phyloP scores from a whole-genome alignment of 306 rosid genomes.

The Dalbergia oliveri region DNA sequence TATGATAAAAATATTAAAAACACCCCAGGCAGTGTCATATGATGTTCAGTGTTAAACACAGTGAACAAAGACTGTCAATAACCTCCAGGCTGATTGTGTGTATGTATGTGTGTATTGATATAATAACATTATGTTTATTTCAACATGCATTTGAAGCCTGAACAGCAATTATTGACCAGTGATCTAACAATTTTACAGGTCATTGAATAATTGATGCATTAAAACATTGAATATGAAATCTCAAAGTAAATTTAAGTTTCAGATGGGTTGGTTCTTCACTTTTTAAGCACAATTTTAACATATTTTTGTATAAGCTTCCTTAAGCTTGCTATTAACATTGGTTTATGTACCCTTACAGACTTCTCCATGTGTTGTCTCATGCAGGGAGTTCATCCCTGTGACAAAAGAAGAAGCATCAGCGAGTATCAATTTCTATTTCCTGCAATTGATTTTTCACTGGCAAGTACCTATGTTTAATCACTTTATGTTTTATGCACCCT shows the following conservation, averaged over 20 bases:
- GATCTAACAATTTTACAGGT: slow-evolving; percentile 3
- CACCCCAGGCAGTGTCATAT: too few species aligned
- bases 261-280: slow-evolving; percentile 11
- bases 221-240: slow-evolving; percentile 2
- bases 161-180: not conserved
- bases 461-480: slow-evolving; percentile 42
- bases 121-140: too few species aligned
- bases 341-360: not conserved
- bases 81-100: too few species aligned
- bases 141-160: not conserved
- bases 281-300: not conserved
- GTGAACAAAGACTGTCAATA: too few species aligned
- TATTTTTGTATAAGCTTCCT: slow-evolving; percentile 10
- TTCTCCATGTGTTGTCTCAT: slow-evolving; percentile 21
- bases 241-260: slow-evolving; percentile 3
- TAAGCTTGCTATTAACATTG: slow-evolving; percentile 24
- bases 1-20: not conserved
- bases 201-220: not conserved
- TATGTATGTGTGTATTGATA: too few species aligned
- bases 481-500: slow-evolving; percentile 7
- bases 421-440: slow-evolving; percentile 76
- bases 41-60: too few species aligned
- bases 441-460: slow-evolving; percentile 86
- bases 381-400: slow-evolving; percentile 90
- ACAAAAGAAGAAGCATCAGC: slow-evolving; percentile 73